phyloP scores from a whole-genome alignment of 345 rosid genomes.

The Populus alba region DNA sequence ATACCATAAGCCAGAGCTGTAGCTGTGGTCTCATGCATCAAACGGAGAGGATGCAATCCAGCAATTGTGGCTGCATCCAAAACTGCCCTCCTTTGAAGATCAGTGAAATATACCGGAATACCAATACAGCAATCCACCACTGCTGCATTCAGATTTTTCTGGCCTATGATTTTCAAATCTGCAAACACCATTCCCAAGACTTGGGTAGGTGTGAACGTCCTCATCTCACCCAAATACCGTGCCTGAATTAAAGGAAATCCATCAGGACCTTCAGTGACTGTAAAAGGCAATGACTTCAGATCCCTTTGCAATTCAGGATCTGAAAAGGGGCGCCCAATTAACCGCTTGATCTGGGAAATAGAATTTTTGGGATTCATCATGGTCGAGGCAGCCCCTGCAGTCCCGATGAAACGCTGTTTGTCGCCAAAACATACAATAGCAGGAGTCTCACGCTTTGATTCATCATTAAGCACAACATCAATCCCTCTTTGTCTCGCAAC shows the following conservation, averaged over 20 bases:
- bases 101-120: constrained; percentile 88
- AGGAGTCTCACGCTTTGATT: constrained; percentile 97
- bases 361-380: constrained; percentile 94
- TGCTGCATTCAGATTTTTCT: constrained; percentile 78
- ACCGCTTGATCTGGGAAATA: constrained; percentile 82
- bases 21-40: constrained; percentile 91
- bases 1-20: constrained; percentile 97
- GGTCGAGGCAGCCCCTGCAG: constrained; percentile 95
- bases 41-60: constrained; percentile 77
- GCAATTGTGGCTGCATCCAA: constrained; percentile 92
- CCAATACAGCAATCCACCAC: constrained; percentile 96
- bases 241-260: constrained; percentile 89
- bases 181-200: constrained; percentile 86
- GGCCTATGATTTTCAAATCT: constrained; percentile 75
- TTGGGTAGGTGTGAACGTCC: constrained; percentile 88
- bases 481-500: constrained; percentile 99
- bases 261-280: constrained; percentile 76
- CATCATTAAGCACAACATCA: constrained; percentile 96
- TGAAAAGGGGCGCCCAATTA: constrained; percentile 74
- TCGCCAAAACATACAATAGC: constrained; percentile 94
- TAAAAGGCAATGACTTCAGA: constrained; percentile 66
- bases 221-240: constrained; percentile 72
- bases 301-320: constrained; percentile 94
- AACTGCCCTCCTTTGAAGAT: constrained; percentile 90
- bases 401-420: constrained; percentile 91